Base-by-base conservation (phyloP, 495 filamentous ascomycete genomes). In the Penicillium manginii region DNA sequence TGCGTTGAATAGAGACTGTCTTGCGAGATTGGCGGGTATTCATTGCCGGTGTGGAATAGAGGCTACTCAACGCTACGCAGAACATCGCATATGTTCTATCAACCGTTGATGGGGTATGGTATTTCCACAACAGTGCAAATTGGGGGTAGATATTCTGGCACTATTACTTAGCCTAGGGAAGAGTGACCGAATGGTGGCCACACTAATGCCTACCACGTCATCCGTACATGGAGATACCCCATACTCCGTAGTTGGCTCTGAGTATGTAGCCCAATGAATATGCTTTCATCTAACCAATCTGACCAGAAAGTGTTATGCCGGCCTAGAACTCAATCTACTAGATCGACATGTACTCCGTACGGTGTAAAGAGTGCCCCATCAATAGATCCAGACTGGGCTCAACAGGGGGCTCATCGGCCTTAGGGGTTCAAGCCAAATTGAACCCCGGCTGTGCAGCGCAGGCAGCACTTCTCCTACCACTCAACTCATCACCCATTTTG, bases 391-490 rank as follows among this genome's bases (percentile, higher is more conserved):
- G 12, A 15, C 35, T 37, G 35, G 35, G 14, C 35, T 4, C 17
- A 43, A 43, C 17, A 43, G 17, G 40, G 40, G 8, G 40, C 14
- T 43, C 40, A 19, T 4, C 40, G 40, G 40, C n/a, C 15, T 43
- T 43, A 43, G 40, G 40, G 40, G 40, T 43, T 43, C 40, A 8
- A n/a, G 35, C 12, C 12, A 39, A 14, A 39, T 39, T 17, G 40
- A 43, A 43, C 4, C 40, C 40, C 40, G 40, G 40, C 40, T 43
- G 40, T 43, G 40, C 40, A 43, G 3, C 40, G n/a, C 40, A 43
- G 40, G 40, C 40, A 43, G 17, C 40, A 43, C 40, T 43, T 19
- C 40, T 43, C 15, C 17, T 43, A 43, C 17, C 14, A 43, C 33
- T 37, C 4, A 37, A 37, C 4, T 10, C 35, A 37, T 29, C 0